Conservation (phyloP, 2,329 filamentous ascomycete species). For the Leptodontidium sp. region DNA sequence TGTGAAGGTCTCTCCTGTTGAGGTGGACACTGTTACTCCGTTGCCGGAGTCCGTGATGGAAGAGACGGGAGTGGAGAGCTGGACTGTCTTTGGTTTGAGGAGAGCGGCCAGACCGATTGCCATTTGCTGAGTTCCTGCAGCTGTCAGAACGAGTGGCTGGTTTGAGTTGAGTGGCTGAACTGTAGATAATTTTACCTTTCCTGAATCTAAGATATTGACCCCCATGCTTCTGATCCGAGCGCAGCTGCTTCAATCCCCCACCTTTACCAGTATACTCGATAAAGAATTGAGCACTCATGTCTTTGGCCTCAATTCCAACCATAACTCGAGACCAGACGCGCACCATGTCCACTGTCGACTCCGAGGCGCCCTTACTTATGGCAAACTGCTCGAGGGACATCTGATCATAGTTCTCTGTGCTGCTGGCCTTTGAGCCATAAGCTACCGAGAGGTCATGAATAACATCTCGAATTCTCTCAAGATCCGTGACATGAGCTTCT, state of each 20-base stretch:
- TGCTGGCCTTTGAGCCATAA: constrained; percentile 36
- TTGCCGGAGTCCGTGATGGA: constrained; percentile 19
- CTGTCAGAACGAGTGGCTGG: not conserved
- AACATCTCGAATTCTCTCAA: constrained; percentile 33
- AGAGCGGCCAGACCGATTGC: constrained; percentile 28
- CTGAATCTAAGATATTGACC: constrained; percentile 46
- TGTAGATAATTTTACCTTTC: constrained; percentile 25
- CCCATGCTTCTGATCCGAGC: constrained; percentile 60
- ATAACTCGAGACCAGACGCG: constrained; percentile 57
- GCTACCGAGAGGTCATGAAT: constrained; percentile 37
- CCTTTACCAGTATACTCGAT: constrained; percentile 63
- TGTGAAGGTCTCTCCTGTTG: constrained; percentile 21
- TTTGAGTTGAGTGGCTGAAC: not conserved
- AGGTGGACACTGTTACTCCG: constrained; percentile 23
- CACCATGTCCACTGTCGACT: constrained; percentile 47
- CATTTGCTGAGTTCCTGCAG: constrained; percentile 33
- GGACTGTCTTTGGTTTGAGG: constrained; percentile 28
- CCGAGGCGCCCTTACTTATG: constrained; percentile 44
- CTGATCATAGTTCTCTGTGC: constrained; percentile 32
- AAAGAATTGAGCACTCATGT: constrained; percentile 61
- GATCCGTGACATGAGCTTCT: constrained; percentile 23
- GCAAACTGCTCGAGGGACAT: constrained; percentile 52
- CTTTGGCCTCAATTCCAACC: constrained; percentile 57
- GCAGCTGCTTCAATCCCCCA: constrained; percentile 60
- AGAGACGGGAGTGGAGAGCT: constrained; percentile 30